Conservation (phyloP, 306 rosid species). For the Prunus davidiana region DNA sequence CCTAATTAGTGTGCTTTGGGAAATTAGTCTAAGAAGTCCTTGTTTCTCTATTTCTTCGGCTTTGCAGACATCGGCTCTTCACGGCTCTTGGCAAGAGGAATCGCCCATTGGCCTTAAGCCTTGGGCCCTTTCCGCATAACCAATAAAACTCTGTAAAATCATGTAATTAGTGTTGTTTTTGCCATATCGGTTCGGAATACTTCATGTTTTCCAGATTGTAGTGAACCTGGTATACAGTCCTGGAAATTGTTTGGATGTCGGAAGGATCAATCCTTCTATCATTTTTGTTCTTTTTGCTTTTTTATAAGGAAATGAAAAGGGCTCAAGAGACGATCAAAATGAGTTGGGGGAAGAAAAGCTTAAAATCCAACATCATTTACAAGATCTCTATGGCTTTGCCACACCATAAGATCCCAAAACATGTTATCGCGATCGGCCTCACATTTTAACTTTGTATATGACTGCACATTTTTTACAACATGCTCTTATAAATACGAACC, state of each 20-base stretch:
- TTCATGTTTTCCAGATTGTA: background rate
- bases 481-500: background rate
- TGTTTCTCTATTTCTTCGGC: background rate
- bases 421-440: background rate
- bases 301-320: no score
- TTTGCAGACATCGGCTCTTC: constrained; percentile 56
- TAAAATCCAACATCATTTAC: no score
- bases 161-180: background rate
- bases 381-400: background rate
- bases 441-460: background rate
- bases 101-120: background rate
- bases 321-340: no score
- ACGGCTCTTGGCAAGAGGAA: constrained; percentile 32
- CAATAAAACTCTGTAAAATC: background rate
- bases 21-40: background rate
- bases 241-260: background rate
- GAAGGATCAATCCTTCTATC: background rate
- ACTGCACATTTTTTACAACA: background rate
- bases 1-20: background rate
- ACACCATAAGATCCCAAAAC: background rate
- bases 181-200: background rate
- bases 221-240: background rate
- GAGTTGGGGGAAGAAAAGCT: no score
- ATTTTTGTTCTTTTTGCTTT: no score
- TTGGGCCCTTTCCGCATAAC: background rate